Conservation (phyloP, 2,329 filamentous ascomycete genomes). For the Neophaeococcomyces aloes region DNA sequence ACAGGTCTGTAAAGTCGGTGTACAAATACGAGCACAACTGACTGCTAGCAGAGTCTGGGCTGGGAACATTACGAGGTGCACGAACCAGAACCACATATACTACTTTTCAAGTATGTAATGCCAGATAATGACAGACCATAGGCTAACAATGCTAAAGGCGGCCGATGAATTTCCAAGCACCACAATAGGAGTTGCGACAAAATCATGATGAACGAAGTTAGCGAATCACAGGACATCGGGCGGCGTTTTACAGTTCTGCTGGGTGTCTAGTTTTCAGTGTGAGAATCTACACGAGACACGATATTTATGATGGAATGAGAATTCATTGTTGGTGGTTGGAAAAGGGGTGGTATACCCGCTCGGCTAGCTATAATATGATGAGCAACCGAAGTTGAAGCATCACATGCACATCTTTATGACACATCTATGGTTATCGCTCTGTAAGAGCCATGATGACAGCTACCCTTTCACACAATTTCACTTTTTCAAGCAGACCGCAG, state of each 20-base stretch:
- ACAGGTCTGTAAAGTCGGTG: slow-evolving; percentile 51
- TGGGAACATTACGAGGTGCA: slow-evolving; percentile 99
- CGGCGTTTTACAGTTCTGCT: slow-evolving; percentile 10
- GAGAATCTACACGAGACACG: not conserved
- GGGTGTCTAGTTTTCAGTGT: not conserved
- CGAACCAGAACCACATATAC: slow-evolving; percentile 94
- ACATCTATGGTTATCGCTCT: too few species aligned
- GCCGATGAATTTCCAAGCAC: slow-evolving; percentile 73
- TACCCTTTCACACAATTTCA: too few species aligned
- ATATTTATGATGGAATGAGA: slow-evolving; percentile 1
- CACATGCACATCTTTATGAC: too few species aligned
- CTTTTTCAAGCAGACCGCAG: too few species aligned
- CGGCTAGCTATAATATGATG: too few species aligned
- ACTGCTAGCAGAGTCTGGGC: slow-evolving; percentile 64
- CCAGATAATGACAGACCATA: slow-evolving; percentile 20
- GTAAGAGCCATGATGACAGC: too few species aligned
- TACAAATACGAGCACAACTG: slow-evolving; percentile 9
- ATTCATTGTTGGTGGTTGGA: slow-evolving; percentile 2
- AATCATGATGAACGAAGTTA: not conserved
- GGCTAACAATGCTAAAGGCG: slow-evolving; percentile 44
- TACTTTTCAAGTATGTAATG: slow-evolving; percentile 83
- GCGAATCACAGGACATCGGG: slow-evolving; percentile 11
- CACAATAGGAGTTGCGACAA: slow-evolving; percentile 18
- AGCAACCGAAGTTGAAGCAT: too few species aligned
- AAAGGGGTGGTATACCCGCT: not conserved